A percentile compares a stretch with the other conserved stretches of the same genome.
These are phyloP conservation scores for Candida sp. DNA, from an alignment of 1,139 yeast genomes.

Conservation along the genomic window DNA sequence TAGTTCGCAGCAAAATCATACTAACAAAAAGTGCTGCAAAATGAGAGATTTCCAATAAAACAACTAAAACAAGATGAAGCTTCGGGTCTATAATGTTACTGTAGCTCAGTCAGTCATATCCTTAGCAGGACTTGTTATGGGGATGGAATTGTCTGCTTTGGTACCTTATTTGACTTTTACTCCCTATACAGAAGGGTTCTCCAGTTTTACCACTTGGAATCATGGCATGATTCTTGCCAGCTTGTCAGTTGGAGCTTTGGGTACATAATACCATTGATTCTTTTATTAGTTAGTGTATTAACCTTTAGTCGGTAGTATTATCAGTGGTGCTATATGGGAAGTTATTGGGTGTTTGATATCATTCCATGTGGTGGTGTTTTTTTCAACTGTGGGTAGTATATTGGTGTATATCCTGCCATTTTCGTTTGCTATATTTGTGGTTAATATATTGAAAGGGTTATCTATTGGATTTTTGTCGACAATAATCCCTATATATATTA, in stretches of 20 bases:
- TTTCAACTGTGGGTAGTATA: constrained; percentile 27
- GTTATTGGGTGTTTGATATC: constrained; percentile 23
- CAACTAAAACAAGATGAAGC: not conserved
- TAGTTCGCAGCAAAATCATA: not conserved
- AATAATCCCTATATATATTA: constrained; percentile 30
- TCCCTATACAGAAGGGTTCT: constrained; percentile 21
- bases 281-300: too few relatives aligned
- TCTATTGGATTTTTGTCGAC: constrained; percentile 29
- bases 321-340: constrained; percentile 30
- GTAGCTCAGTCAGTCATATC: not conserved
- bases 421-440: constrained; percentile 22
- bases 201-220: constrained; percentile 19
- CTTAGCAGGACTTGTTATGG: constrained; percentile 20
- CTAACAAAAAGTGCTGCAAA: constrained; percentile 1
- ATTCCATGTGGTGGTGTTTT: constrained; percentile 20
- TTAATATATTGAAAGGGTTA: constrained; percentile 27
- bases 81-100: constrained; percentile 1
- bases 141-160: constrained; percentile 27
- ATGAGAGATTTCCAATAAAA: not conserved
- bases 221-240: constrained; percentile 24
- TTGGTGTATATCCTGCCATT: constrained; percentile 22
- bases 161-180: constrained; percentile 19
- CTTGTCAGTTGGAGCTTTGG: constrained; percentile 29
- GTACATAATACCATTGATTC: constrained; percentile 14
- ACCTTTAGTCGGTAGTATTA: constrained; percentile 25